Evolutionary conservation across 306 rosid species (phyloP).

Genomic region (Psophocarpus tetragonolobus): DNA sequence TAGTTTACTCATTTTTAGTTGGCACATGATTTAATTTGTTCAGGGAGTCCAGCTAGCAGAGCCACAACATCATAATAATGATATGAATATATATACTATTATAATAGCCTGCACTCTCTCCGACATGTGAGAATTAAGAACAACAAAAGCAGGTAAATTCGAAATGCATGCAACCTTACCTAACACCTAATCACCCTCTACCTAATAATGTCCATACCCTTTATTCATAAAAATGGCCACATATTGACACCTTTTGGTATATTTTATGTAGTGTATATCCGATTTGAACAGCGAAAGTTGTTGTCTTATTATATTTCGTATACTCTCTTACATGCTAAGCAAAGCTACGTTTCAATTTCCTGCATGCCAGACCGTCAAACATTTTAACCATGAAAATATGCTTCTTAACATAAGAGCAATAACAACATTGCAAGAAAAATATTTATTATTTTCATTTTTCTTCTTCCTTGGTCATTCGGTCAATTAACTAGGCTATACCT

Average conservation of each 20-base stretch:
- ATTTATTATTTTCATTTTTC: not conserved
- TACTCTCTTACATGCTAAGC: conserved; percentile 55
- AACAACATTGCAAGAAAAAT: not conserved
- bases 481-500: not conserved
- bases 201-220: conserved; percentile 26
- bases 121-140: conserved; percentile 2
- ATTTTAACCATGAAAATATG: not conserved
- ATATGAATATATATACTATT: not conserved
- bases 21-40: not conserved
- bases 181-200: conserved; percentile 32
- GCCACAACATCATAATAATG: not conserved
- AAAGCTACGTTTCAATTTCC: conserved; percentile 43
- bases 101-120: not conserved
- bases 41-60: conserved; percentile 3
- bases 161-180: conserved; percentile 47
- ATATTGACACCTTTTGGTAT: not conserved
- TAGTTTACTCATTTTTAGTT: not conserved
- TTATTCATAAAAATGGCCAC: not conserved
- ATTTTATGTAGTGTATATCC: not conserved
- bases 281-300: not conserved
- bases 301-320: conserved; percentile 19
- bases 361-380: not conserved
- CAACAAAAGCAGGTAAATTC: conserved; percentile 34
- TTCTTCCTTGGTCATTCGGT: not conserved
- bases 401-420: not conserved